These are phyloP conservation scores for Agastache rugosa DNA, from an alignment of 257 asterid species.

Conservation along the genomic window DNA sequence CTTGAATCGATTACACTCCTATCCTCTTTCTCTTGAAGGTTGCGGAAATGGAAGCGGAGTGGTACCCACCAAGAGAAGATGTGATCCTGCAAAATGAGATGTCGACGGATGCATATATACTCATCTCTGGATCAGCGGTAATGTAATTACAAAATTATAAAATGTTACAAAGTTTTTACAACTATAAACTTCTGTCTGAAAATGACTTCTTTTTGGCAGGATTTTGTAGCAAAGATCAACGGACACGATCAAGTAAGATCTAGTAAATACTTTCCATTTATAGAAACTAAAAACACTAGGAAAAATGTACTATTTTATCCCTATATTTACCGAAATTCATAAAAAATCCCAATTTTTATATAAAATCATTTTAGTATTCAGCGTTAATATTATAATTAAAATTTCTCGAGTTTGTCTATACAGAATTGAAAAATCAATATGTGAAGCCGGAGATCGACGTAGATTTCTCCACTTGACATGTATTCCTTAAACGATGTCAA, in stretches of 20 bases:
- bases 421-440: no score
- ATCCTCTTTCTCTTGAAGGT: constrained; percentile 44
- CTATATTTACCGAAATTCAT: no score
- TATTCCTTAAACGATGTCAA: no score
- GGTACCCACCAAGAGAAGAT: constrained; percentile 55
- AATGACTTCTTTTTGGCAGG: constrained; percentile 40
- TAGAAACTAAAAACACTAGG: constrained; percentile 14
- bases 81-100: constrained; percentile 53
- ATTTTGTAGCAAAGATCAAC: constrained; percentile 45
- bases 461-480: no score
- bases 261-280: background rate
- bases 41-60: constrained; percentile 59
- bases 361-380: no score
- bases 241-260: constrained; percentile 55
- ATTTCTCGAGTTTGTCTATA: no score
- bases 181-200: background rate
- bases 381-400: no score
- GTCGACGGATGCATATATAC: constrained; percentile 47
- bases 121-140: constrained; percentile 61
- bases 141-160: background rate
- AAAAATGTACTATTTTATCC: no score
- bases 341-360: no score
- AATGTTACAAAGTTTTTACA: background rate
- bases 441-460: no score
- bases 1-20: no score